Conservation (phyloP, 768 basidiomycete genomes). For the Mycena polygramma region DNA sequence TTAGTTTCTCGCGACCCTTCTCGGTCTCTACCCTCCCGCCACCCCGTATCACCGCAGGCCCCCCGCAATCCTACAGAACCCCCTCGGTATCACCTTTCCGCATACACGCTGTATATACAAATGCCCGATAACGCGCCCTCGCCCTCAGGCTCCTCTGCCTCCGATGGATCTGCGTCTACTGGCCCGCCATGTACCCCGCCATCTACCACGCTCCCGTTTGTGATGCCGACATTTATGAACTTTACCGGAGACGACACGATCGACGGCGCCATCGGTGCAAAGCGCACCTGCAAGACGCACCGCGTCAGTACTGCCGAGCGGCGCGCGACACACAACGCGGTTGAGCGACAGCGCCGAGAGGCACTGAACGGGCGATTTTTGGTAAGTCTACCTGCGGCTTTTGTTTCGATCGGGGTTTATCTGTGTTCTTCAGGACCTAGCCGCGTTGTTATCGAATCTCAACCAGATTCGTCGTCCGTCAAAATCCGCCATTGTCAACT, state of each 20-base stretch:
- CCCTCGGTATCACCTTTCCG: not conserved
- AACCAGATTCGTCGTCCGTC: constrained; percentile 93
- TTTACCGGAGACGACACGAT: constrained; percentile 38
- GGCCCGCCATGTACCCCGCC: constrained; percentile 28
- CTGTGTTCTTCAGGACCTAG: constrained; percentile 76
- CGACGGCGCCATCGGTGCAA: constrained; percentile 6
- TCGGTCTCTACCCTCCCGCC: constrained; percentile 57
- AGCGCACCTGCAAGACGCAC: constrained; percentile 62
- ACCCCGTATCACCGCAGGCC: constrained; percentile 48
- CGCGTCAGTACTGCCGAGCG: constrained; percentile 86
- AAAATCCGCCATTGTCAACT: constrained; percentile 97
- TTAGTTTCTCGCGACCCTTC: constrained; percentile 72
- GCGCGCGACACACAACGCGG: constrained; percentile 84
- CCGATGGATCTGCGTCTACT: constrained; percentile 30
- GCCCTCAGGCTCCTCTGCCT: not conserved
- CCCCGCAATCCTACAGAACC: not conserved
- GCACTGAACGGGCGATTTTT: constrained; percentile 81
- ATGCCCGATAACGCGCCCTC: constrained; percentile 40
- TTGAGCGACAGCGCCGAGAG: constrained; percentile 81
- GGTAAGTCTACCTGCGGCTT: constrained; percentile 13
- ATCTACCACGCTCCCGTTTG: not conserved
- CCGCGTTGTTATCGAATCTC: constrained; percentile 90
- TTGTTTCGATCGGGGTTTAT: not conserved
- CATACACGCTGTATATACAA: constrained; percentile 29
- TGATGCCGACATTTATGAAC: constrained; percentile 30